A percentile compares a stretch with the other conserved stretches of the same genome.
These are phyloP conservation scores for Talaromyces thailandensis DNA, from an alignment of 495 filamentous ascomycete species.

Conservation along the genomic window DNA sequence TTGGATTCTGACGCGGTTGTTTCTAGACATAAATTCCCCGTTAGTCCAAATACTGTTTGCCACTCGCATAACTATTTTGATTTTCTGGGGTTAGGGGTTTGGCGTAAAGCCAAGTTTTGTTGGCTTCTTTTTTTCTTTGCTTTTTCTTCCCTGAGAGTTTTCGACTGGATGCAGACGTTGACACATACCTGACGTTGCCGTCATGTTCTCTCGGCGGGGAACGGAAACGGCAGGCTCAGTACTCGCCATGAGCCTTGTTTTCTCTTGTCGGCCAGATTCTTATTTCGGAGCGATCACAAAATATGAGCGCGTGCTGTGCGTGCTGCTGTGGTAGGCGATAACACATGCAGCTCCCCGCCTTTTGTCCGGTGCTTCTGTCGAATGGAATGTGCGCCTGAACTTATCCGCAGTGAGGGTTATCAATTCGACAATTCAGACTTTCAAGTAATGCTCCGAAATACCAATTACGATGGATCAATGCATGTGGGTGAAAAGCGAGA, in stretches of 20 bases:
- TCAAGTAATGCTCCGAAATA: not conserved
- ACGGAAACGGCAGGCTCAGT: slow-evolving; percentile 7
- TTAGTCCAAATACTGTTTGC: not conserved
- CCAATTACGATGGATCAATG: not conserved
- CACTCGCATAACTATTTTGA: not conserved
- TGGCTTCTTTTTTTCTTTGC: not conserved
- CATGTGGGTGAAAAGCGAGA: not conserved
- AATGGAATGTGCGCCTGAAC: slow-evolving; percentile 1
- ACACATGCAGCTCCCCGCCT: slow-evolving; percentile 5
- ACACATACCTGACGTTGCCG: slow-evolving; percentile 8
- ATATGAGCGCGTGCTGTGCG: not conserved
- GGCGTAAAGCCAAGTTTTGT: not conserved
- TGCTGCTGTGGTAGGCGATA: not conserved
- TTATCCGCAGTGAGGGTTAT: not conserved
- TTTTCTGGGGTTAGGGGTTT: not conserved
- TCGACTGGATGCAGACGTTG: not conserved
- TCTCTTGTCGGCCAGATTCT: not conserved
- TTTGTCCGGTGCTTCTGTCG: not conserved
- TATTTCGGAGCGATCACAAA: slow-evolving; percentile 1
- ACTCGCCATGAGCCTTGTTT: slow-evolving; percentile 5
- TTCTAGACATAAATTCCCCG: not conserved
- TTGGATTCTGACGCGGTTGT: slow-evolving; percentile 1
- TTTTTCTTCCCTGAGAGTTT: not conserved
- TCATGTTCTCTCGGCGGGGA: slow-evolving; percentile 5
- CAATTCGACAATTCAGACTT: not conserved